Evolutionary conservation across 306 rosid genomes (phyloP).

Genomic region (Urtica urens): DNA sequence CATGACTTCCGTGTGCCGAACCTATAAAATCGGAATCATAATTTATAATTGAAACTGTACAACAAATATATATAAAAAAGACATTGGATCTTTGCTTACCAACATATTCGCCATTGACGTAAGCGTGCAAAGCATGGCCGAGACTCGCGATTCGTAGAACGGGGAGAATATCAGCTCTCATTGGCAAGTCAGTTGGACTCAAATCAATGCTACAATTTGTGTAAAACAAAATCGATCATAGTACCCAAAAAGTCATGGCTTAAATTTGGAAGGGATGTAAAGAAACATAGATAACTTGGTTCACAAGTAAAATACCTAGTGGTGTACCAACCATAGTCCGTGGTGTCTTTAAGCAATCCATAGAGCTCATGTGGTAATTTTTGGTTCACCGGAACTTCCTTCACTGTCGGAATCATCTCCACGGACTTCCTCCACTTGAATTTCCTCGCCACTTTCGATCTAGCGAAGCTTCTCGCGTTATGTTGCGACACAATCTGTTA

Average conservation of each 20-base stretch:
- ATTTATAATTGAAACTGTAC: background rate
- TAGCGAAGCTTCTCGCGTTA: constrained; percentile 41
- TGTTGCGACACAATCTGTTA: constrained; percentile 70
- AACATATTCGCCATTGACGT: constrained; percentile 44
- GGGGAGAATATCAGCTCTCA: constrained; percentile 26
- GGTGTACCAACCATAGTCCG: constrained; percentile 87
- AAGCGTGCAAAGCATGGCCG: constrained; percentile 63
- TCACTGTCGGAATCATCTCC: constrained; percentile 40
- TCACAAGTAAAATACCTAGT: constrained; percentile 32
- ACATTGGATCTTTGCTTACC: constrained; percentile 32
- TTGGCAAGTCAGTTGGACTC: constrained; percentile 33
- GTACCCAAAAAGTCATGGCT: too few species aligned
- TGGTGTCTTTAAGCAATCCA: constrained; percentile 45
- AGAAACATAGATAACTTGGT: background rate
- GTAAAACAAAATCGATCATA: too few species aligned
- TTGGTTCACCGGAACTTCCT: constrained; percentile 9
- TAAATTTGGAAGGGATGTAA: too few species aligned
- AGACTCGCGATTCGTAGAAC: constrained; percentile 45
- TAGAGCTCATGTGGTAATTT: constrained; percentile 49
- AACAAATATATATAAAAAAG: background rate
- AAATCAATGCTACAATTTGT: constrained; percentile 42
- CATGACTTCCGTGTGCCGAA: constrained; percentile 51
- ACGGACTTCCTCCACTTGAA: constrained; percentile 45
- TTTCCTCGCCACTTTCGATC: constrained; percentile 26
- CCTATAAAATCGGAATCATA: constrained; percentile 24